Conservation (phyloP, 768 basidiomycete species). For the Boletus eberwhitei region DNA sequence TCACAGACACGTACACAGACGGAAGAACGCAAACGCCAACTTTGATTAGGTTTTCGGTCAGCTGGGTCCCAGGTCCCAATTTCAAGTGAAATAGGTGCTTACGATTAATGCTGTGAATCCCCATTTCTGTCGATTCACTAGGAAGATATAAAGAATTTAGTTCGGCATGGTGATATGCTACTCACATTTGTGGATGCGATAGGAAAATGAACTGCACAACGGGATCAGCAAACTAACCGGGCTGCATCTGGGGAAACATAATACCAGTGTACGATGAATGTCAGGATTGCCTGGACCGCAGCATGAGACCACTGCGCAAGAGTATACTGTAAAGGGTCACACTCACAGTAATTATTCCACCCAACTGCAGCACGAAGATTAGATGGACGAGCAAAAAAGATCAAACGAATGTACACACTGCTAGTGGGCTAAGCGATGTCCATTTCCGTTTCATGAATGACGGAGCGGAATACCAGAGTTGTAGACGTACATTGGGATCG, state of each 20-base stretch:
- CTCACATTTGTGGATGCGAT: conserved; percentile 15
- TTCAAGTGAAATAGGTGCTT: conserved; percentile 15
- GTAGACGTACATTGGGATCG: conserved; percentile 41
- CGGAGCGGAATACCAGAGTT: neutral
- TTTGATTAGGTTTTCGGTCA: conserved; percentile 10
- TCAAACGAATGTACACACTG: conserved; percentile 21
- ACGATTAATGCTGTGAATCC: conserved; percentile 34
- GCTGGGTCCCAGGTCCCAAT: neutral
- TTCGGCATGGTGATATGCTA: neutral
- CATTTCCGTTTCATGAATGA: neutral
- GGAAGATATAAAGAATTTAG: neutral
- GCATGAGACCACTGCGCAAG: neutral
- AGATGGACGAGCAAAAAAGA: neutral
- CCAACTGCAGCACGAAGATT: conserved; percentile 18
- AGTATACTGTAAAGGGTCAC: neutral
- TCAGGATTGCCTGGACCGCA: conserved; percentile 42
- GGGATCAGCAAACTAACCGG: neutral
- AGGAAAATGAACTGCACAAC: conserved; percentile 6
- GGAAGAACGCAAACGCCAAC: conserved; percentile 30
- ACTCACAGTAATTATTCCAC: conserved; percentile 31
- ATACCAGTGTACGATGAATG: conserved; percentile 51
- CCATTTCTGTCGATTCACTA: conserved; percentile 30
- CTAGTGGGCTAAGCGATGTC: conserved; percentile 19
- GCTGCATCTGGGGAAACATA: neutral
- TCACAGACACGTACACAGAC: conserved; percentile 25